These are phyloP conservation scores for Hypoxylon sp. DNA, from an alignment of 2,329 filamentous ascomycete genomes.

Conservation along the genomic window DNA sequence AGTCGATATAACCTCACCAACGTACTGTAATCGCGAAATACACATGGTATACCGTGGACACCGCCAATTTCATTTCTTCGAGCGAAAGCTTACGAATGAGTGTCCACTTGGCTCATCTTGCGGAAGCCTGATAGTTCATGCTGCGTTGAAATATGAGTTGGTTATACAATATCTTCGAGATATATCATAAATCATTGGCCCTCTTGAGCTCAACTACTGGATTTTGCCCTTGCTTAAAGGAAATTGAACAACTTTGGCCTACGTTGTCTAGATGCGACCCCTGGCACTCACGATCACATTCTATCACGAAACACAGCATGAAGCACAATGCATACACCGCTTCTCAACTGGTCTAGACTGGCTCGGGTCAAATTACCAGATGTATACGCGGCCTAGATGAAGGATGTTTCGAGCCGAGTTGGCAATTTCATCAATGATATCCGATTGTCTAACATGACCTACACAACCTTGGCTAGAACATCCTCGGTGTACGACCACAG, in stretches of 20 bases:
- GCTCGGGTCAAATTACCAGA: no score
- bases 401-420: not conserved
- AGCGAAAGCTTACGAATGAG: not conserved
- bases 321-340: conserved; percentile 2
- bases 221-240: not conserved
- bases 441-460: not conserved
- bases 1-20: not conserved
- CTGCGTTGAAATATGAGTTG: not conserved
- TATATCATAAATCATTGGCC: not conserved
- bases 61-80: not conserved
- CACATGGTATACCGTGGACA: not conserved
- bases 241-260: not conserved
- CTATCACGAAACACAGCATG: not conserved
- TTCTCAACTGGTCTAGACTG: not conserved
- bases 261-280: not conserved
- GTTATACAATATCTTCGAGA: not conserved
- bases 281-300: not conserved
- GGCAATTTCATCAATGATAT: not conserved
- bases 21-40: conserved; percentile 1
- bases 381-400: no score
- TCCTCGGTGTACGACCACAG: conserved; percentile 58
- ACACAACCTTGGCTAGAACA: conserved; percentile 46
- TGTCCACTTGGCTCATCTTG: not conserved
- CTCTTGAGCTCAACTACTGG: not conserved
- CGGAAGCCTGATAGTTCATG: not conserved